Conservation (phyloP, 306 rosid genomes). For the Malus sylvestris region DNA sequence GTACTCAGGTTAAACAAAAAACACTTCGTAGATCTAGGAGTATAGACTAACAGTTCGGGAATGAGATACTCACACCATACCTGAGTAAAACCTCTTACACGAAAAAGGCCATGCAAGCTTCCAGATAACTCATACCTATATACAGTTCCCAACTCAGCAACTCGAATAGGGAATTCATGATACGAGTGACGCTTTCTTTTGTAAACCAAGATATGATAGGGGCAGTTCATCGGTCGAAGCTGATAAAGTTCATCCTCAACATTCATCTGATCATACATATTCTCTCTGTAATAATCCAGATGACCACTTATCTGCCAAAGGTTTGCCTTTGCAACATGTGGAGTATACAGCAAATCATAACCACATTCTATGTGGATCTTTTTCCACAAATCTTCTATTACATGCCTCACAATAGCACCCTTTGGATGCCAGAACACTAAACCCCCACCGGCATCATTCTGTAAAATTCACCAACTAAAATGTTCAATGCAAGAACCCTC, state of each 20-base stretch:
- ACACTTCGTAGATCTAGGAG: neutral
- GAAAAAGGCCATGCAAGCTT: slow-evolving; percentile 93
- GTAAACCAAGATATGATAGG: slow-evolving; percentile 84
- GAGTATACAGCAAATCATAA: slow-evolving; percentile 86
- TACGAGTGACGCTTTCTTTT: slow-evolving; percentile 88
- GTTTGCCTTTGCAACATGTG: slow-evolving; percentile 94
- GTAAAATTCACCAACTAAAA: slow-evolving; percentile 23
- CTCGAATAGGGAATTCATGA: slow-evolving; percentile 80
- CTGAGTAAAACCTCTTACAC: slow-evolving; percentile 97
- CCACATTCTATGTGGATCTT: slow-evolving; percentile 64
- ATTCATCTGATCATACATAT: slow-evolving; percentile 90
- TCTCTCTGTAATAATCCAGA: slow-evolving; percentile 83
- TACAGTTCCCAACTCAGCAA: slow-evolving; percentile 94
- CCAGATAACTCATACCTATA: slow-evolving; percentile 96
- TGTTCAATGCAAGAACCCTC: slow-evolving; percentile 14
- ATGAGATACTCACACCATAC: slow-evolving; percentile 28
- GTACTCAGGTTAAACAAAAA: slow-evolving; percentile 18
- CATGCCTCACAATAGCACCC: slow-evolving; percentile 85
- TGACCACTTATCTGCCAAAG: slow-evolving; percentile 99
- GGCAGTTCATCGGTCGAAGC: slow-evolving; percentile 98
- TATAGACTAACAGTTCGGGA: neutral
- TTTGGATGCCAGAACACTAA: slow-evolving; percentile 99
- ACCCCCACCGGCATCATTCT: slow-evolving; percentile 98
- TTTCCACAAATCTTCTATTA: slow-evolving; percentile 90
- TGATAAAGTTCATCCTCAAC: slow-evolving; percentile 89